Percentiles rank a stretch among this genome's conserved stretches.
Conservation (phyloP, 1,139 yeast species). For the Eremothecium gossypii region DNA sequence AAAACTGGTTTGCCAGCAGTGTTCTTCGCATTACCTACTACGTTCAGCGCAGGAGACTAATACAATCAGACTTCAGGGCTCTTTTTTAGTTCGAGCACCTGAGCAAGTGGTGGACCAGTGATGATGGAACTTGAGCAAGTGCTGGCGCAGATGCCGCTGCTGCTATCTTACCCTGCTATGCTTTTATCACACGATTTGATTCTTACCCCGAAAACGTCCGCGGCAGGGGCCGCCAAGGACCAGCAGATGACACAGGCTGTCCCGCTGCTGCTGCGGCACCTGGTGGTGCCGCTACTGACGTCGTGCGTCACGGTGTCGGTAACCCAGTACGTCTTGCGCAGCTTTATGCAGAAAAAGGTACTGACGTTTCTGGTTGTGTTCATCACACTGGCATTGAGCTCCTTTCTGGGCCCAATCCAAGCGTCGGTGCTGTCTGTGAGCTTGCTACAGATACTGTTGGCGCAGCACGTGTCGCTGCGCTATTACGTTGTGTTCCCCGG, state of each 20-base stretch:
- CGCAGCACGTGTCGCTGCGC: constrained; percentile 3
- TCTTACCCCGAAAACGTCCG: constrained; percentile 9
- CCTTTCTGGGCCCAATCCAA: constrained; percentile 22
- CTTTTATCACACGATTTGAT: constrained; percentile 29
- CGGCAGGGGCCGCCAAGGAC: constrained; percentile 8
- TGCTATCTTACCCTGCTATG: constrained; percentile 32
- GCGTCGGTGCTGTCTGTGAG: constrained; percentile 21
- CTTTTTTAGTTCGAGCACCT: too few species aligned
- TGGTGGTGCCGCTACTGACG: constrained; percentile 25
- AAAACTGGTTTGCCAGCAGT: too few species aligned
- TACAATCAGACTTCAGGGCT: too few species aligned
- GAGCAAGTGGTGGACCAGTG: background rate
- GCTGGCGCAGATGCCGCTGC: constrained; percentile 28
- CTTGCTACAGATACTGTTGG: constrained; percentile 9
- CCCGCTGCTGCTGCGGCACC: constrained; percentile 11
- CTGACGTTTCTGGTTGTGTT: constrained; percentile 12
- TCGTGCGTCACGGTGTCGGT: constrained; percentile 16
- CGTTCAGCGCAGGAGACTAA: too few species aligned
- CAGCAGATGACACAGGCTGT: constrained; percentile 5
- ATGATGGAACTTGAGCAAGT: background rate
- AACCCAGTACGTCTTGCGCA: constrained; percentile 6
- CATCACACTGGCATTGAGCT: constrained; percentile 15
- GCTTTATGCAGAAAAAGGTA: constrained; percentile 8
- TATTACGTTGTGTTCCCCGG: constrained; percentile 9
- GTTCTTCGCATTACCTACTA: too few species aligned